A percentile compares a stretch with the other conserved stretches of the same genome.
phyloP scores from a whole-genome alignment of 371 early-diverging fungal genomes.

The Gilbertella persicaria region DNA sequence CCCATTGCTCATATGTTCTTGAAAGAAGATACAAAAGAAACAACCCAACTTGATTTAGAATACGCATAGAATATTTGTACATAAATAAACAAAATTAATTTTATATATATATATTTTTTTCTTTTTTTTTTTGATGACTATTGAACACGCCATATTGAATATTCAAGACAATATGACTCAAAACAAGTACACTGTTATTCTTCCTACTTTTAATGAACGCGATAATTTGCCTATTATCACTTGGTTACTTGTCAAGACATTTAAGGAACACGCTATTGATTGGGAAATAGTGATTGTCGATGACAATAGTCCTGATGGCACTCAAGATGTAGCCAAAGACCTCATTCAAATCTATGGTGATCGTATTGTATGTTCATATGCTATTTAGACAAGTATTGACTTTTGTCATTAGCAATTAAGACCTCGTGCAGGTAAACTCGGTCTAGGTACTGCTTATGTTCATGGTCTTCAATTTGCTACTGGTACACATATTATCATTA shows the following conservation, averaged over 20 bases:
- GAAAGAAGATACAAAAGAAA: background rate
- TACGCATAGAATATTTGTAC: background rate
- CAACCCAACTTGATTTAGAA: constrained; percentile 2
- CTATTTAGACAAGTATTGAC: background rate
- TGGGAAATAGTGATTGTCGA: constrained; percentile 99
- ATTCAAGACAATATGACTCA: constrained; percentile 41
- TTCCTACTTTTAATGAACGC: constrained; percentile 99
- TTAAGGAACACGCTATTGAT: constrained; percentile 79
- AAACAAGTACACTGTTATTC: constrained; percentile 85
- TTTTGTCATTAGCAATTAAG: constrained; percentile 64
- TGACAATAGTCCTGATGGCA: constrained; percentile 99
- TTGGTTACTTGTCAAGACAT: constrained; percentile 88
- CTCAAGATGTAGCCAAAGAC: constrained; percentile 90
- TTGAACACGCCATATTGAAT: constrained; percentile 43
- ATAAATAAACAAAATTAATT: background rate
- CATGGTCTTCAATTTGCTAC: constrained; percentile 94
- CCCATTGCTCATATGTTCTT: constrained; percentile 8
- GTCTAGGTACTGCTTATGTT: constrained; percentile 95
- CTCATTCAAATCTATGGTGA: constrained; percentile 87
- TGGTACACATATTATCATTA: constrained; percentile 94
- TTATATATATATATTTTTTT: background rate
- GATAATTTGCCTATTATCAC: constrained; percentile 95
- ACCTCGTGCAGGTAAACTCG: constrained; percentile 96
- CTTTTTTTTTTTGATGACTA: constrained; percentile 20
- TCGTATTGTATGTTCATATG: constrained; percentile 69